Base-by-base conservation (phyloP, 306 rosid genomes). In the Vicia faba region DNA sequence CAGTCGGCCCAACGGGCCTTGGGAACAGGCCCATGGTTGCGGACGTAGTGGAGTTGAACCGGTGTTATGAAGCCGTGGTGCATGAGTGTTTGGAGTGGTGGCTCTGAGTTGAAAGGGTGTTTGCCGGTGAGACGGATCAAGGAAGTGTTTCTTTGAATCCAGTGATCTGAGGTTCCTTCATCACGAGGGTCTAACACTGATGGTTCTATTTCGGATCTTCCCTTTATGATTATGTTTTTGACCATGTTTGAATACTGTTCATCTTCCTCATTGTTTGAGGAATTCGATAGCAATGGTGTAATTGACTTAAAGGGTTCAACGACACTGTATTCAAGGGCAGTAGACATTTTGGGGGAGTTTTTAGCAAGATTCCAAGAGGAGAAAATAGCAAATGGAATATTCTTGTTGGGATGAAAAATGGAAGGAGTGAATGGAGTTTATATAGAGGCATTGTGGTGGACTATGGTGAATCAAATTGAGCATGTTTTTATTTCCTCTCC, bases 301-400 rank as follows among this genome's bases (percentile, higher is more conserved):
- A 20, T 23, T 7, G 28, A 2, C 3, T 62, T 74, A 28, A 81
- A 85, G 55, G 84, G 68, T 20, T 74, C 76, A 12, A 62, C 61
- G 68, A 76, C 79, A 56, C 81, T 80, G 49, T 78, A 18, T 75
- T 75, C 38, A 35, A 72, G 72, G 35, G 33, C 55, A 7, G 96
- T 78, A 51, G 91, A 84, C 96, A 87, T 89, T 19, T 33, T 7
- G 9, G 72, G 59, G 4, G 18, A 18, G 5, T 18, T 8, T 53
- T 53, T 53, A 53, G 59, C 59, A 23, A 53, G 56, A 50, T 3
- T 20, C 29, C 29, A 8, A 8, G n/a, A 8, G 11, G 28, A 20
- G 2, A 53, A 23, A 23, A 2, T 14, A 14, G 46, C 0, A 46
- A 15, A 46, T 51, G 59, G 3, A 51, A 23, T 7, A 33, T 7